Percentiles rank a stretch among this genome's conserved stretches.
Evolutionary conservation across 345 rosid genomes (phyloP).

Genomic region (Sonneratia caseolaris): DNA sequence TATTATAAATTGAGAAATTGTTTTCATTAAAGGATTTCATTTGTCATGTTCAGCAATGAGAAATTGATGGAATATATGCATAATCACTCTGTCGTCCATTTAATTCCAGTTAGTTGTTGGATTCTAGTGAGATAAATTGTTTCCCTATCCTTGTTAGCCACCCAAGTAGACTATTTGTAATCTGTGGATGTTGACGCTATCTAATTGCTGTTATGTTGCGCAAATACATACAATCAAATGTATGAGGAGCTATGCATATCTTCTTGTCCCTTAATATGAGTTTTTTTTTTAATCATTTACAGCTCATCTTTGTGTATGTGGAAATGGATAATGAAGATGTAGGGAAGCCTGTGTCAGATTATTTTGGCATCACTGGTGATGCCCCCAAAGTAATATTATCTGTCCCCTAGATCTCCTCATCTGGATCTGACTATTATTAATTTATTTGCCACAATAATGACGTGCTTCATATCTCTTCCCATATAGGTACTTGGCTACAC

Average conservation of each 20-base stretch:
- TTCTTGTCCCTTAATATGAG: background rate
- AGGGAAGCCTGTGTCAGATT: slow-evolving; percentile 91
- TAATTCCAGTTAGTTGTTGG: background rate
- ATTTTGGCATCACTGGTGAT: slow-evolving; percentile 72
- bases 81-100: background rate
- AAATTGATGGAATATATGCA: background rate
- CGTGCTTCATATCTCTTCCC: background rate
- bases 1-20: background rate
- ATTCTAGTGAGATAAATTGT: background rate
- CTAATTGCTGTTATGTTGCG: background rate
- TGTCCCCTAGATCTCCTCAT: background rate
- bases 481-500: slow-evolving; percentile 75
- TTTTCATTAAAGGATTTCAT: background rate
- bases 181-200: background rate
- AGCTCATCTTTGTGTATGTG: slow-evolving; percentile 84
- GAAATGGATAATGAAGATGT: slow-evolving; percentile 87
- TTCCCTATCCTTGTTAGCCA: background rate
- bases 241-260: background rate
- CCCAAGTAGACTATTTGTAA: background rate
- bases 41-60: background rate
- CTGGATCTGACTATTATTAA: background rate
- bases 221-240: background rate
- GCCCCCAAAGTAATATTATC: slow-evolving; percentile 46
- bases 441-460: background rate
- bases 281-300: slow-evolving; percentile 13